Conservation (phyloP, 1,284 basidiomycete species). For the Psilocybe mexicana region DNA sequence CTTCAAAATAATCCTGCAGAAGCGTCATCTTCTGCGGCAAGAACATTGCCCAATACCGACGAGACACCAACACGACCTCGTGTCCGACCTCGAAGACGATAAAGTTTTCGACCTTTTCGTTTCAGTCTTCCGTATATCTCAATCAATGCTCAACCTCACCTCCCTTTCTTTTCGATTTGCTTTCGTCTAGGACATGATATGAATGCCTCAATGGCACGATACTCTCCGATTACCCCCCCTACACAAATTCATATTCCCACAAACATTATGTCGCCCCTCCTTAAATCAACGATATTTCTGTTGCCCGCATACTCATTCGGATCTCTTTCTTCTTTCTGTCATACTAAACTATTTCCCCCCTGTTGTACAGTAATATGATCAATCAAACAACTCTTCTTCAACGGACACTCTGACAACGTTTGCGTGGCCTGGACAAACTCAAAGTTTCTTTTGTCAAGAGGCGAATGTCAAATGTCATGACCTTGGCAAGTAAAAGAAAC, state of each 20-base stretch:
- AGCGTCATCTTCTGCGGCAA: conserved; percentile 5
- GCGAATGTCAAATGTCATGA: neutral
- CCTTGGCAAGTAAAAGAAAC: neutral
- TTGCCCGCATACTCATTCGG: neutral
- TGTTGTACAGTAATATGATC: conserved; percentile 3
- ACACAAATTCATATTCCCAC: conserved; percentile 10
- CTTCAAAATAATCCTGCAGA: conserved; percentile 6
- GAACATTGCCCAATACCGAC: conserved; percentile 32
- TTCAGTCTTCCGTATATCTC: neutral
- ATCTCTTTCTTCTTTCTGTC: neutral
- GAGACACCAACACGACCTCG: conserved; percentile 68
- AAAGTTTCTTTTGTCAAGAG: neutral
- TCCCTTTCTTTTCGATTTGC: neutral
- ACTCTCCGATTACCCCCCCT: conserved; percentile 8
- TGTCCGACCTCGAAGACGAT: conserved; percentile 40
- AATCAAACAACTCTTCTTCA: neutral
- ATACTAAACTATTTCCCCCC: neutral
- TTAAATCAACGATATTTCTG: conserved; percentile 5
- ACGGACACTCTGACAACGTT: too few relatives aligned
- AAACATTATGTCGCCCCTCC: neutral
- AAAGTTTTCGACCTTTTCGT: conserved; percentile 15
- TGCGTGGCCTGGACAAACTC: too few relatives aligned
- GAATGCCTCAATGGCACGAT: conserved; percentile 4
- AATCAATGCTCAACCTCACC: neutral
- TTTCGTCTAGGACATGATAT: neutral